Evolutionary conservation across 495 filamentous ascomycete species (phyloP), one percentile per base, ranked within the genome.

Genomic region (Annulohypoxylon maeteangense): DNA sequence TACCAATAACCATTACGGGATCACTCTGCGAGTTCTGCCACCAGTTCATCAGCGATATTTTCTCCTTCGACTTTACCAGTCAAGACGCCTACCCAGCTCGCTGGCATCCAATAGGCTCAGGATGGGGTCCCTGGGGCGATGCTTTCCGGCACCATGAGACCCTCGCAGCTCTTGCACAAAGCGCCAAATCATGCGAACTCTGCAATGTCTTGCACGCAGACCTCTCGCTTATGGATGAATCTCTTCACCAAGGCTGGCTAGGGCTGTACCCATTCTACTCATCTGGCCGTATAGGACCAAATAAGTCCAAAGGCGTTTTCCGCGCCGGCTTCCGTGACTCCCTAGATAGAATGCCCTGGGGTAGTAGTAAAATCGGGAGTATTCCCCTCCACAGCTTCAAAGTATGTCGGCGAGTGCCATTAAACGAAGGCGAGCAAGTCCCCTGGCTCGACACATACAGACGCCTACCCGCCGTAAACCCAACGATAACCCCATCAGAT

Each of bases 221-320:
- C 48, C 48, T 72, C 6, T 48, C 60, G 0, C 20, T 27, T 1
- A 40, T 72, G 48, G 48, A 61, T 4, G 12, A 22, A 16, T 8
- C 22, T 51, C 20, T 68, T 7, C 47, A 16, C 12, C 64, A 68
- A 60, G 70, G 65, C 34, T 68, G 64, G 70, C 55, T 72, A 8
- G 64, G 64, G 0, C 45, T 72, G n/a, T 72, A 72, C 16, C 70
- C 70, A 0, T 72, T 68, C 11, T 68, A 60, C 64, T 55, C 60
- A 0, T 12, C 47, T 4, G 44, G 29, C 11, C 54, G 40, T 7
- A 27, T 34, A 1, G 67, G 54, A 5, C 16, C 40, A 20, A 72
- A 72, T 48, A 61, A 56, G n/a, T 20, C 8, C 7, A 72, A 68
- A 16, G 70, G 70, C 11, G 60, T 61, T n/a, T 68, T 72, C 38